phyloP scores from a whole-genome alignment of 805 yeast genomes.

The Grigorovia yakushimaensis region DNA sequence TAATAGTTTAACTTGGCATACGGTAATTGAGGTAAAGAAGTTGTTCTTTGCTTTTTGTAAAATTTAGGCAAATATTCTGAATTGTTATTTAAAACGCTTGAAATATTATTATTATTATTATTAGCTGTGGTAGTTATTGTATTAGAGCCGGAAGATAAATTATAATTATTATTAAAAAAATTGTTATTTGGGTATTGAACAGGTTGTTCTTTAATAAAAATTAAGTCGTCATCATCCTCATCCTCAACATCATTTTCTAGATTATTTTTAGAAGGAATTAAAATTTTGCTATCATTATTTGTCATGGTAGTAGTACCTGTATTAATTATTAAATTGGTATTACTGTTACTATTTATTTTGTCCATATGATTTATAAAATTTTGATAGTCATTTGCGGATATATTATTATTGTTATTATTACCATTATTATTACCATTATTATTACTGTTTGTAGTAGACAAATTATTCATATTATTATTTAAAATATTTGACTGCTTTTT shows the following conservation, averaged over 20 bases:
- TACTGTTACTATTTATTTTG: neutral
- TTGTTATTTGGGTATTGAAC: neutral
- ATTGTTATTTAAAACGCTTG: too few relatives aligned
- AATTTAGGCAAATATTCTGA: slow-evolving; percentile 12
- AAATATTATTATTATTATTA: neutral
- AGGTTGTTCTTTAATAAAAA: slow-evolving; percentile 24
- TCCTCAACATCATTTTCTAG: slow-evolving; percentile 5
- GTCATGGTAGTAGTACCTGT: neutral
- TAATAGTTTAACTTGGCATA: slow-evolving; percentile 36
- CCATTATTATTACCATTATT: neutral
- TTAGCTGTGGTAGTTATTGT: neutral
- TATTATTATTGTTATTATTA: neutral
- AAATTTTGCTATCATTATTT: neutral
- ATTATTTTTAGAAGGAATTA: neutral
- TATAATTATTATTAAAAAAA: neutral
- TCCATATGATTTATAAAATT: neutral
- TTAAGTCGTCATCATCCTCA: slow-evolving; percentile 22
- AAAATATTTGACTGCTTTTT: neutral
- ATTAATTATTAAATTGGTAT: neutral
- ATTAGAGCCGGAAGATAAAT: neutral
- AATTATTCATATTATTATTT: neutral
- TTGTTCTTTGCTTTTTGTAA: slow-evolving; percentile 38
- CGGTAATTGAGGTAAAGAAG: slow-evolving; percentile 46
- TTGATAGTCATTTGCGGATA: neutral
- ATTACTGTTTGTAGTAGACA: neutral